Evolutionary conservation across 768 basidiomycete genomes (phyloP), one percentile per base, ranked within the genome.

Genomic region (Rhodosporidiobolus sp.): DNA sequence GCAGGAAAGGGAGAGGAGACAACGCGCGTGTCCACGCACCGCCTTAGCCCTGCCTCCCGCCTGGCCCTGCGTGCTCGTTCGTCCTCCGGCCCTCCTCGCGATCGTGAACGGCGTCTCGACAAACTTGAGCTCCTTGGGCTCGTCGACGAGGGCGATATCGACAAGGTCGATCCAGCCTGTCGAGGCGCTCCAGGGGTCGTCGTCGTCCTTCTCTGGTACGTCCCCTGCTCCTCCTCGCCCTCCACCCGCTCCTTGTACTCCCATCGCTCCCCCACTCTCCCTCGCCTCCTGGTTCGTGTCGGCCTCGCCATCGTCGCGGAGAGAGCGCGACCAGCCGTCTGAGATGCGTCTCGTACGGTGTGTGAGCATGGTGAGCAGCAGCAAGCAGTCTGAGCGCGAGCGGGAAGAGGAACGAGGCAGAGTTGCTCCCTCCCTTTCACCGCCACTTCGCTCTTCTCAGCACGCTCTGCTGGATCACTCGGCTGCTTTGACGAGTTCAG

Each of bases 31-130:
- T 48, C 38, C 7, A 22, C 46, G n/a, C 43, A 19, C 45, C 50
- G 22, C 8, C 43, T 30, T 45, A 6, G n/a, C 16, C 24, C 7
- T 8, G 0, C 3, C 7, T 38, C 4, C 19, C 43, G 43, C n/a
- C n/a, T 3, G 4, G 1, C 17, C 22, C 26, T 12, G 24, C 12
- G 24, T 43, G 45, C 3, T 12, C 3, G 0, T 2, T 30, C 12
- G n/a, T 8, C 38, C 58, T 16, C 43, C 61, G 0, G 22, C 48
- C 10, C 49, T 19, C 17, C 30, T 63, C 0, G 61, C 61, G 34
- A 63, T 34, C 24, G 61, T 63, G 34, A 63, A 63, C 32, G 61
- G 61, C 49, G 61, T 63, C 49, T 63, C 61, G 48, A 52, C 49
- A 9, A 63, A 63, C 49, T 63, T 63, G 22, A 63, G 49, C 1